These are phyloP conservation scores for Picea mariana DNA, from an alignment of 83 land plant genomes.

Conservation along the genomic window DNA sequence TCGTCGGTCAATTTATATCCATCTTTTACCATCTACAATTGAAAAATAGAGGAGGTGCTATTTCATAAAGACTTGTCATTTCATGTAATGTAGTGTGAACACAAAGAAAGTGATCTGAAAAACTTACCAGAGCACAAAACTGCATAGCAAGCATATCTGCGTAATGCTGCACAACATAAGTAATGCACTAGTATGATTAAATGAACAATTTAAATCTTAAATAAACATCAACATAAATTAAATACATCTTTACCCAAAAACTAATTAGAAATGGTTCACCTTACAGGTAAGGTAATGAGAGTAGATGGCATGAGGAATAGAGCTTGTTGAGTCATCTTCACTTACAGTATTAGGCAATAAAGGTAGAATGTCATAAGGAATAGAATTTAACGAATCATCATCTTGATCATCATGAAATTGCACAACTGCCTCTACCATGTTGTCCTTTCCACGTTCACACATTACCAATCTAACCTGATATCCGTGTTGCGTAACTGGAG, in stretches of 20 bases:
- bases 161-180: constrained; percentile 47
- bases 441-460: constrained; percentile 78
- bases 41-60: background rate
- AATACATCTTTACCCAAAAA: background rate
- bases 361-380: constrained; percentile 58
- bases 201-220: background rate
- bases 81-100: background rate
- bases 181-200: background rate
- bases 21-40: constrained; percentile 60
- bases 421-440: constrained; percentile 68
- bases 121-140: constrained; percentile 69
- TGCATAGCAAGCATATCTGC: constrained; percentile 88
- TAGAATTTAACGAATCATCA: constrained; percentile 32
- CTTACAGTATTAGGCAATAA: constrained; percentile 78
- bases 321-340: constrained; percentile 31
- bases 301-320: constrained; percentile 53
- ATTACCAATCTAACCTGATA: constrained; percentile 51
- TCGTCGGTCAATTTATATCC: constrained; percentile 66
- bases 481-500: constrained; percentile 32
- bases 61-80: background rate
- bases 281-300: constrained; percentile 37
- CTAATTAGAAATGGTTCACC: constrained; percentile 20
- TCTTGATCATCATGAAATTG: constrained; percentile 77
- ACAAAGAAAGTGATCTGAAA: constrained; percentile 9
- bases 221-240: background rate